Evolutionary conservation across 2,329 filamentous ascomycete species (phyloP), one percentile per base, ranked within the genome.

Genomic region (Coniochaeta sp.): DNA sequence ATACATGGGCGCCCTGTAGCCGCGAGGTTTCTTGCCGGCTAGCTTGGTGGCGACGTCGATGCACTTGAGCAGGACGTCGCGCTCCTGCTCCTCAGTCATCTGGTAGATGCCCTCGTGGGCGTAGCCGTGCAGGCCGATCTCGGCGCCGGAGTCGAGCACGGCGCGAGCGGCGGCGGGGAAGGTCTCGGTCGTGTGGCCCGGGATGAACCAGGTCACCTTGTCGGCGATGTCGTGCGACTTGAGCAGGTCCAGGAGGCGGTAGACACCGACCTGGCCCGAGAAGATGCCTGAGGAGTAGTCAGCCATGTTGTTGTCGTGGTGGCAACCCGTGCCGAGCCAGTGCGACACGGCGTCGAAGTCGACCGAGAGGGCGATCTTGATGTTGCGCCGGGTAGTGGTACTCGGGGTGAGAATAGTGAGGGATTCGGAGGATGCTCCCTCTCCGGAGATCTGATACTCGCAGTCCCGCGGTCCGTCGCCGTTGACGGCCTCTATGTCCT

Each of bases 291-390:
- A 71, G 56, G 71, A 75, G 68, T 79, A 80, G 68, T 82, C 79
- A 26, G 77, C 73, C 52, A 79, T 74, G 61, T 75, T 80, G 66
- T 81, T 81, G 63, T 78, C 75, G 1, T 75, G 74, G 60, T 79
- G 73, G 34, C 71, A 67, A n/a, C 79, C 78, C 3, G 80, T 82
- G n/a, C 81, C 81, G 2, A 82, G 72, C 76, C 77, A 83, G 58
- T 77, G 77, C 1, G 78, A 79, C 4, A 83, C 73, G 17, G 81
- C 81, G 61, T 84, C 81, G 63, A 84, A 83, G 66, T 84, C 81
- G 32, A 76, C 67, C 6, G 67, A 72, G 22, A 71, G 60, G n/a
- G 67, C 67, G 17, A 71, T 61, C 54, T 69, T 66, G 42, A 72
- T 47, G 42, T 47, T 47, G 42, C 42, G 42, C 22, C 19, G n/a